Evolutionary conservation across 352 stramenopile genomes (phyloP), one percentile per base, ranked within the genome.

Genomic region (Phytopythium montanum): DNA sequence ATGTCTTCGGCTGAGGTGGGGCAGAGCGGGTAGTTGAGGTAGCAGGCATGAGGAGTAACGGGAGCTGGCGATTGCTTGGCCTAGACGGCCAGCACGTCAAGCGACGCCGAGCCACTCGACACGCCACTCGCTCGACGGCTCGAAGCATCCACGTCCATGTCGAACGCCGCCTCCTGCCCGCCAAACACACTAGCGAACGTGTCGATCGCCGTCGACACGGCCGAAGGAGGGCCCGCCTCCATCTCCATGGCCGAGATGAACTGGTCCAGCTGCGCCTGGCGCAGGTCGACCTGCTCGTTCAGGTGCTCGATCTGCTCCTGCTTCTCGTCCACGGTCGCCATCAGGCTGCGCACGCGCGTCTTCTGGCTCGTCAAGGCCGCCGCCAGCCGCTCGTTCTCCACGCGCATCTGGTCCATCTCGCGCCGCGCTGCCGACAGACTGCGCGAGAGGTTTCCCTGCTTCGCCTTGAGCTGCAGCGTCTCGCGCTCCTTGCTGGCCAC

Each of bases 291-390:
- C 25, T 84, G 74, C 64, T 89, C 76, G 54, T 80, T 76, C 60
- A 91, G 63, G 25, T 83, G 72, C 61, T 79, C 70, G 42, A 91
- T 75, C 55, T 88, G 73, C 61, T 83, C 69, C 49, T 91, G 77
- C 52, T 89, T 91, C 29, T 71, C 72, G 39, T 88, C 81, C 33
- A 91, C 65, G 36, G 72, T 83, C 41, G 74, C 59, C 56, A 86
- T 76, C 33, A 91, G 58, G 41, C 74, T 68, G 51, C 64, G 72
- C 58, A 91, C 82, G 49, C 76, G 82, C 23, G 62, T 62, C 54
- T 88, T 67, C 44, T 88, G 86, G 38, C 85, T 74, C 62, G 85
- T 76, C 16, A 88, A 54, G 21, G 72, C 76, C 26, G 61, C 46
- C 56, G 76, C 65, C 21, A 91, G 65, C 28, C 62, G 61, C 45